phyloP scores from a whole-genome alignment of 805 yeast species.

The Yarrowia sp. region DNA sequence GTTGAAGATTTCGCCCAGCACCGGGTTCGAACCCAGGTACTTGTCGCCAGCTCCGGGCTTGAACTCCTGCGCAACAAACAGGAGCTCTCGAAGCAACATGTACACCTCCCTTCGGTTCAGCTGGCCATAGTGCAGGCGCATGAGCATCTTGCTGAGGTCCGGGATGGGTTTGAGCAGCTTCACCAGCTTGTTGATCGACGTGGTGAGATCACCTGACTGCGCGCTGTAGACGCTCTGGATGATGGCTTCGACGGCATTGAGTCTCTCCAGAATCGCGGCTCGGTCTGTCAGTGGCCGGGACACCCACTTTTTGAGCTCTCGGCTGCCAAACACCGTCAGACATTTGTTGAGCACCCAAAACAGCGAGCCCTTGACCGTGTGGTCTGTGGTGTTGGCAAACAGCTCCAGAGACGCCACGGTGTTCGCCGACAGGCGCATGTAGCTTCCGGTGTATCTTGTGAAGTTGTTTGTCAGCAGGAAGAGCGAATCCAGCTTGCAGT shows the following conservation, averaged over 20 bases:
- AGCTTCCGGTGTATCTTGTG: conserved; percentile 57
- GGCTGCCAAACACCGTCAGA: conserved; percentile 73
- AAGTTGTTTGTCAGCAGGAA: conserved; percentile 62
- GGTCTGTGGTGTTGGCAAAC: conserved; percentile 68
- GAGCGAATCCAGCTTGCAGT: conserved; percentile 66
- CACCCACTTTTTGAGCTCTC: conserved; percentile 76
- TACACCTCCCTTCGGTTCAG: conserved; percentile 9
- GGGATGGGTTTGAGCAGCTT: conserved; percentile 46
- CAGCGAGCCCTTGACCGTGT: conserved; percentile 68
- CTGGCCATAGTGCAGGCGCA: conserved; percentile 41
- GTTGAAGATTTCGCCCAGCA: conserved; percentile 16
- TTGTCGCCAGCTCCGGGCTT: background rate
- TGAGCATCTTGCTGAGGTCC: conserved; percentile 18
- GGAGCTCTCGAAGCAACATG: conserved; percentile 20
- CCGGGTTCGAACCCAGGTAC: conserved; percentile 6
- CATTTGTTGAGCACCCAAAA: conserved; percentile 85
- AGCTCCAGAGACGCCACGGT: conserved; percentile 78
- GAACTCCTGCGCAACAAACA: conserved; percentile 28
- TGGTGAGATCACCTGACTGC: background rate
- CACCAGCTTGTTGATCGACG: conserved; percentile 47
- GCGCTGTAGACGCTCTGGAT: conserved; percentile 4
- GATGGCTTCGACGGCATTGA: conserved; percentile 58
- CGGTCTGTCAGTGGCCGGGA: conserved; percentile 68
- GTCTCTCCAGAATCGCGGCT: conserved; percentile 63
- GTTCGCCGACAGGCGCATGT: conserved; percentile 66